These are phyloP conservation scores for Cardamine resedifolia DNA, from an alignment of 345 rosid genomes.

Conservation along the genomic window DNA sequence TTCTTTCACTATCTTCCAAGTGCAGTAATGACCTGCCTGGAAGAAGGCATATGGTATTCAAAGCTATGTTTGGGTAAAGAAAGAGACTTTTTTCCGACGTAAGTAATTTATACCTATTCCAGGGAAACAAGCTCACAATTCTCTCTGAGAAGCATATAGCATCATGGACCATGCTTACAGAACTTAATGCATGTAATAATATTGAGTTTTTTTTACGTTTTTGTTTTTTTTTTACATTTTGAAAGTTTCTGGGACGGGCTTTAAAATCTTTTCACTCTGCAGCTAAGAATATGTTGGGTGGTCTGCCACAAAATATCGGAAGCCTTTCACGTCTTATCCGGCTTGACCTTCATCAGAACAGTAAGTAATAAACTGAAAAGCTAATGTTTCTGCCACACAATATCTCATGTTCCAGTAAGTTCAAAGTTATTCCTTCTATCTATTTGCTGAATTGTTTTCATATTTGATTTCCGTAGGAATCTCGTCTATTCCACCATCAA, in stretches of 20 bases:
- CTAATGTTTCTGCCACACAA: conserved; percentile 7
- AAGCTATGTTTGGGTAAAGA: conserved; percentile 2
- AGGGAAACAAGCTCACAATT: conserved; percentile 79
- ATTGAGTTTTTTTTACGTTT: neutral
- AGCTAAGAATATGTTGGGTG: conserved; percentile 75
- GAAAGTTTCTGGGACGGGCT: neutral
- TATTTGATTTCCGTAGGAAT: conserved; percentile 51
- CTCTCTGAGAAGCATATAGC: conserved; percentile 59
- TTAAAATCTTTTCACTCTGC: conserved; percentile 30
- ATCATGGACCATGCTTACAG: conserved; percentile 78
- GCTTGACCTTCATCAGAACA: conserved; percentile 91
- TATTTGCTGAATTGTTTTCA: conserved; percentile 11
- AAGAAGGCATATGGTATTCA: conserved; percentile 3
- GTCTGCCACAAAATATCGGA: conserved; percentile 73
- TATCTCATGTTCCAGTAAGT: neutral
- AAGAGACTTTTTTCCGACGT: conserved; percentile 13
- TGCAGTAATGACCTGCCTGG: conserved; percentile 1
- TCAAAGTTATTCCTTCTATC: conserved; percentile 5
- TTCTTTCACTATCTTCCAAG: conserved; percentile 6
- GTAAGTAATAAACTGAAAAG: conserved; percentile 46
- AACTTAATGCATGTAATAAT: conserved; percentile 77
- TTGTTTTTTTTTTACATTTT: neutral
- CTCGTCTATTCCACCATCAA: conserved; percentile 63
- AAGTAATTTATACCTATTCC: conserved; percentile 32
- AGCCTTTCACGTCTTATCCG: conserved; percentile 77